A percentile compares a stretch with the other conserved stretches of the same genome.
Conservation (phyloP, 2,329 filamentous ascomycete species). For the Botryotinia convoluta region DNA sequence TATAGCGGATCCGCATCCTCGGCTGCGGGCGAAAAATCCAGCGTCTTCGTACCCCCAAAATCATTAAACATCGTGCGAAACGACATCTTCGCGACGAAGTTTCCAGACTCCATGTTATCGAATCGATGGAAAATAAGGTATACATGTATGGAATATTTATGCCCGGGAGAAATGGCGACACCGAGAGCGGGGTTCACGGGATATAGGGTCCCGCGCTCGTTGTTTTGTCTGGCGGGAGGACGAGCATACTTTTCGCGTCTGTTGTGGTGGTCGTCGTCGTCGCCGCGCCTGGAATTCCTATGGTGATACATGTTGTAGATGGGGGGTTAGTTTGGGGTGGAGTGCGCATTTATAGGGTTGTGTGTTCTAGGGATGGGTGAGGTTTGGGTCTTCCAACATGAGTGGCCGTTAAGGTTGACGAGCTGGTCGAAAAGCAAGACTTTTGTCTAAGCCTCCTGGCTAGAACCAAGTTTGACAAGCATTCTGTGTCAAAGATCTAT, state of each 20-base stretch:
- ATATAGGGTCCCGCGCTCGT: too few species aligned
- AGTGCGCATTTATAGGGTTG: neutral
- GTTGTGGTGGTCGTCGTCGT: neutral
- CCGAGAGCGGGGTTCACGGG: neutral
- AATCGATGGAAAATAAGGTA: neutral
- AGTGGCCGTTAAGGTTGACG: neutral
- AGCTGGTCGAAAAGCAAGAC: neutral
- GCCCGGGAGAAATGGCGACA: neutral
- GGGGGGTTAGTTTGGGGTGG: neutral
- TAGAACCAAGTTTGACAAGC: neutral
- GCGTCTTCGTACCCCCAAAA: neutral
- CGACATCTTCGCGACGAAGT: neutral
- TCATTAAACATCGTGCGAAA: constrained; percentile 2
- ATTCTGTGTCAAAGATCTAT: neutral
- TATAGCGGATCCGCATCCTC: neutral
- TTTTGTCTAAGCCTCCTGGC: neutral
- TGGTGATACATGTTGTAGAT: neutral
- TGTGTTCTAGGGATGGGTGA: neutral
- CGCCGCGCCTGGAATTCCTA: too few species aligned
- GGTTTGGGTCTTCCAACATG: neutral
- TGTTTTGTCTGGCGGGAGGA: neutral
- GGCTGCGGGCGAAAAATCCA: neutral
- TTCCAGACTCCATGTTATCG: neutral
- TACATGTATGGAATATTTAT: neutral
- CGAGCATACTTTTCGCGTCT: neutral